Conservation (phyloP, 192 early-diverging fungal species). For the Rhizophlyctis rosea region DNA sequence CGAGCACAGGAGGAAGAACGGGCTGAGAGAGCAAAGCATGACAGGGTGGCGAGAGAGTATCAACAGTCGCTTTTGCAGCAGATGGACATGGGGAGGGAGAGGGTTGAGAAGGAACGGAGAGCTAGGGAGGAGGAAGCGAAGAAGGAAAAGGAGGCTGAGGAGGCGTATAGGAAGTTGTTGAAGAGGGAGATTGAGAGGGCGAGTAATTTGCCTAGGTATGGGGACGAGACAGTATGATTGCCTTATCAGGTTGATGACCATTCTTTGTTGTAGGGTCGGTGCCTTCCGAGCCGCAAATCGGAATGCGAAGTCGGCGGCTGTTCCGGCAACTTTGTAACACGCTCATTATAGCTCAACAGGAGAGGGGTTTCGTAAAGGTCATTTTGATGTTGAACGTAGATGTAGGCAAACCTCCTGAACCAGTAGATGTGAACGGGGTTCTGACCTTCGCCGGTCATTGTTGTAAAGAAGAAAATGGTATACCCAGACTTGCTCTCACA, state of each 20-base stretch:
- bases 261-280: constrained; percentile 8
- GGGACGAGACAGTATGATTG: background rate
- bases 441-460: no score
- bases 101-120: constrained; percentile 20
- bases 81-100: constrained; percentile 31
- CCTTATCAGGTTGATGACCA: background rate
- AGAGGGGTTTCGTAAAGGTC: no score
- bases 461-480: no score
- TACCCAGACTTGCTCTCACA: no score
- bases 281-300: constrained; percentile 18
- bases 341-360: no score
- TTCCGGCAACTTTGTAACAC: no score
- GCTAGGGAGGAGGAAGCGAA: constrained; percentile 13
- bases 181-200: constrained; percentile 23
- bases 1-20: constrained; percentile 30
- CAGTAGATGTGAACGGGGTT: no score
- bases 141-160: constrained; percentile 25
- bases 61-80: constrained; percentile 33
- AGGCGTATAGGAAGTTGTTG: constrained; percentile 30
- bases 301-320: no score
- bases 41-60: constrained; percentile 18
- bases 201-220: constrained; percentile 19
- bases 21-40: constrained; percentile 20
- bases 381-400: no score
- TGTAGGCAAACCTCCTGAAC: no score